A percentile compares a stretch with the other conserved stretches of the same genome.
Conservation (phyloP, 2,329 filamentous ascomycete genomes). For the Clarireedia hainanense region DNA sequence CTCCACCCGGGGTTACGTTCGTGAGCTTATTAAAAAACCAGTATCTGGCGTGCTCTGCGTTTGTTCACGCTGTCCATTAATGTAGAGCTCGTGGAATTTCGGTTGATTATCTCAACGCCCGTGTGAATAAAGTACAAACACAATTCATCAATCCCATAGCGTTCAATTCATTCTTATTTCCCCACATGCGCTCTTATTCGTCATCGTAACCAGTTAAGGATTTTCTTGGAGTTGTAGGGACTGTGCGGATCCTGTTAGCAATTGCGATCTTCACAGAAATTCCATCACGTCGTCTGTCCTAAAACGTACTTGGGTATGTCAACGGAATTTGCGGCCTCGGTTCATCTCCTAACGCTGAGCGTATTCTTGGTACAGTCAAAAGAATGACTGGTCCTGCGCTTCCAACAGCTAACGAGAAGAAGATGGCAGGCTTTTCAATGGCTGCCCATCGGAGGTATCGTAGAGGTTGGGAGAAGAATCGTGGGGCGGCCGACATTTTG, state of each 20-base stretch:
- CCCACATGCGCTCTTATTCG: constrained; percentile 13
- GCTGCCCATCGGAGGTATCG: constrained; percentile 83
- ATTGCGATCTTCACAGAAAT: not conserved
- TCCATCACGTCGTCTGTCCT: not conserved
- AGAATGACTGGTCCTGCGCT: constrained; percentile 63
- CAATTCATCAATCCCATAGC: not conserved
- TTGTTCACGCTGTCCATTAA: not conserved
- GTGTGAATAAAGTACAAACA: constrained; percentile 3
- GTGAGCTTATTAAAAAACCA: too few relatives aligned
- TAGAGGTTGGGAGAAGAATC: constrained; percentile 78
- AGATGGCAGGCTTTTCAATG: constrained; percentile 82
- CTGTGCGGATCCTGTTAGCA: constrained; percentile 32
- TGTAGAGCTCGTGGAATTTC: constrained; percentile 5
- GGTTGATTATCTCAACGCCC: constrained; percentile 4
- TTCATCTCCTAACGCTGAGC: constrained; percentile 65
- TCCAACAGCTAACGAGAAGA: constrained; percentile 77
- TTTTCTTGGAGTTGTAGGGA: constrained; percentile 52
- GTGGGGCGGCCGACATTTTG: constrained; percentile 58
- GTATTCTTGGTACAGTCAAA: constrained; percentile 64
- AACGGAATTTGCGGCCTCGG: constrained; percentile 66
- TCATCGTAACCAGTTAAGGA: constrained; percentile 54
- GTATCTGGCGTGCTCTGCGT: too few relatives aligned
- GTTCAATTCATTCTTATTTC: not conserved
- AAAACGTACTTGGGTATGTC: constrained; percentile 81
- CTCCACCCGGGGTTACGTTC: too few relatives aligned